Evolutionary conservation across 2,329 filamentous ascomycete species (phyloP).

Genomic region (Capronia epimyces): DNA sequence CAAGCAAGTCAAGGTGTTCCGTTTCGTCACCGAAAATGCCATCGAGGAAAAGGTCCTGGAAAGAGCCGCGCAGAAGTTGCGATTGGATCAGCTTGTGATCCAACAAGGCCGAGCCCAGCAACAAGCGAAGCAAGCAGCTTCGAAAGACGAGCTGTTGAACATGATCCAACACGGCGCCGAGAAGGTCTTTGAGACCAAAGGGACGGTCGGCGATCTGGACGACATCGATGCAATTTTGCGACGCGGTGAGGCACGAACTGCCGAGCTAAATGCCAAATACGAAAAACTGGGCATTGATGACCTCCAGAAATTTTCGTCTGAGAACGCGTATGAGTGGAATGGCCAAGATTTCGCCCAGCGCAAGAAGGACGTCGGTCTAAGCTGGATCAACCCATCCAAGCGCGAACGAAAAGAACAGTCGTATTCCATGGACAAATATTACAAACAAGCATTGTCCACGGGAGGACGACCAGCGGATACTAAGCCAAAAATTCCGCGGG

Average conservation of each 20-base stretch:
- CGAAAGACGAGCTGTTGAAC: constrained; percentile 89
- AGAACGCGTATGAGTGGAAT: constrained; percentile 98
- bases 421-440: constrained; percentile 99
- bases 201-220: constrained; percentile 59
- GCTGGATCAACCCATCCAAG: constrained; percentile 97
- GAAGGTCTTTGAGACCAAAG: constrained; percentile 76
- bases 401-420: constrained; percentile 97
- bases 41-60: constrained; percentile 98
- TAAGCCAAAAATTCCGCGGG: constrained; percentile 91
- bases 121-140: constrained; percentile 82
- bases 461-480: constrained; percentile 68
- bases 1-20: constrained; percentile 94
- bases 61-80: constrained; percentile 90
- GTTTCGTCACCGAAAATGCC: constrained; percentile 94
- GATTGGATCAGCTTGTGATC: constrained; percentile 93
- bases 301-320: constrained; percentile 93
- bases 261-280: constrained; percentile 85
- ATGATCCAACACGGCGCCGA: constrained; percentile 99
- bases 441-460: constrained; percentile 81
- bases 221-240: constrained; percentile 86
- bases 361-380: constrained; percentile 87
- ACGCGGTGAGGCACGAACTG: constrained; percentile 82
- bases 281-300: constrained; percentile 97
- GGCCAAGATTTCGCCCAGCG: constrained; percentile 88
- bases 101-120: constrained; percentile 93